Base-by-base conservation (phyloP, 1,139 yeast genomes). In the Zygoascus meyerae region DNA sequence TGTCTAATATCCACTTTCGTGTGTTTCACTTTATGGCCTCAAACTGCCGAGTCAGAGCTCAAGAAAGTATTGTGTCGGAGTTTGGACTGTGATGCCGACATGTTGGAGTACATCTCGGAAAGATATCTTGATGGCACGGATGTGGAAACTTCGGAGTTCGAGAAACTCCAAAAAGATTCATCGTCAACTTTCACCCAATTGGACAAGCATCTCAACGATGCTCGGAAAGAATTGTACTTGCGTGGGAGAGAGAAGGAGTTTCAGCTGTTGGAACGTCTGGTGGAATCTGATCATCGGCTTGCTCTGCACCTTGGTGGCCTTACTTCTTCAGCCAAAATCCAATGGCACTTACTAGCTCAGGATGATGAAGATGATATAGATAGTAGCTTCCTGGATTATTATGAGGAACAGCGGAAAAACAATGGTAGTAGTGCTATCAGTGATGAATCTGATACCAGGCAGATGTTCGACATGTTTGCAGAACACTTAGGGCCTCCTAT, bases 401-500 rank as follows among this genome's bases (percentile, higher is more conserved):
- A 40, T 18, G 43, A 33, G 6, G 47, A 37, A 5, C 29, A 33
- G 16, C 28, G 40, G 14, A 12, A 34, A 14, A 40, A 33, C 1
- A 16, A 39, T 10, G 34, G 40, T 3, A 11, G 35, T 3, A 14
- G 17, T 30, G 40, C 37, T 9, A 17, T 44, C 34, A 40, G 56
- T 9, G 39, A 18, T 17, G 33, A 31, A 31, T 8, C 33, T n/a
- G 33, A 31, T 10, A 31, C 33, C 2, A 29, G 21, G 33, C 40
- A 60, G 17, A 41, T 48, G n/a, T 83, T 83, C 62, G 80, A 79
- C 47, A 60, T 82, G 38, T 86, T 85, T 62, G 79, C 82, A 2
- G 75, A 74, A 53, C 74, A 81, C 55, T 68, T 86, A 42, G 85
- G 90, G 0, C 94, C 95, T 0, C 81, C 90, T 0, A 74, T 83